These are phyloP conservation scores for Inga leiocalycina DNA, from an alignment of 306 rosid species.

Conservation along the genomic window DNA sequence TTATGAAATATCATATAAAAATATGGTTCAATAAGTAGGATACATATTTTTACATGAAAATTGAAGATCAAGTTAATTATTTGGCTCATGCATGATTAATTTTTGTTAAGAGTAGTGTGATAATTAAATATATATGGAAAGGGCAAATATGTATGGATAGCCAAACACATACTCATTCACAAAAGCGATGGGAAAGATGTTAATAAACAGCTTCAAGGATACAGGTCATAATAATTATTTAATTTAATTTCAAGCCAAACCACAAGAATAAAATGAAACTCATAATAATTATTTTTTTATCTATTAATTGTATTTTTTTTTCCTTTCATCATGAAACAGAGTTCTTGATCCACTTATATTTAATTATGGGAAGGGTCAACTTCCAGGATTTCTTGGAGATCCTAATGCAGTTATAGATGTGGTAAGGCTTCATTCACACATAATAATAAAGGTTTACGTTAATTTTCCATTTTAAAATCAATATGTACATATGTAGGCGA, in stretches of 20 bases:
- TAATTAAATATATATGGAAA: background rate
- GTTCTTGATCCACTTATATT: slow-evolving; percentile 59
- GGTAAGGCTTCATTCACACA: slow-evolving; percentile 18
- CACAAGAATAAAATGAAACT: background rate
- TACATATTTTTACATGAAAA: background rate
- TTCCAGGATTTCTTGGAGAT: slow-evolving; percentile 48
- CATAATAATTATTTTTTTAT: too few relatives aligned
- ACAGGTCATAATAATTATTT: slow-evolving; percentile 23
- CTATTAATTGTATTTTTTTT: background rate
- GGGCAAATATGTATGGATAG: slow-evolving; percentile 59
- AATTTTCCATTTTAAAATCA: background rate
- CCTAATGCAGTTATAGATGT: slow-evolving; percentile 52
- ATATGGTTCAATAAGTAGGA: too few relatives aligned
- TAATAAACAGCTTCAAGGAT: slow-evolving; percentile 47
- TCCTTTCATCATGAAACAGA: slow-evolving; percentile 27
- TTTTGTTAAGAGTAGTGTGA: background rate
- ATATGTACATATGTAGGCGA: background rate
- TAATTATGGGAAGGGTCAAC: slow-evolving; percentile 58
- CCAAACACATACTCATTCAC: slow-evolving; percentile 60
- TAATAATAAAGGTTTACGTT: background rate
- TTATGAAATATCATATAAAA: too few relatives aligned
- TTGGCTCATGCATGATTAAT: background rate
- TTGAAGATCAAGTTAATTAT: background rate
- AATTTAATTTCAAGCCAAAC: background rate
- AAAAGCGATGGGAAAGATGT: slow-evolving; percentile 38